These are phyloP conservation scores for Lolium perenne DNA, from an alignment of 176 grass and related monocot species.

Conservation along the genomic window DNA sequence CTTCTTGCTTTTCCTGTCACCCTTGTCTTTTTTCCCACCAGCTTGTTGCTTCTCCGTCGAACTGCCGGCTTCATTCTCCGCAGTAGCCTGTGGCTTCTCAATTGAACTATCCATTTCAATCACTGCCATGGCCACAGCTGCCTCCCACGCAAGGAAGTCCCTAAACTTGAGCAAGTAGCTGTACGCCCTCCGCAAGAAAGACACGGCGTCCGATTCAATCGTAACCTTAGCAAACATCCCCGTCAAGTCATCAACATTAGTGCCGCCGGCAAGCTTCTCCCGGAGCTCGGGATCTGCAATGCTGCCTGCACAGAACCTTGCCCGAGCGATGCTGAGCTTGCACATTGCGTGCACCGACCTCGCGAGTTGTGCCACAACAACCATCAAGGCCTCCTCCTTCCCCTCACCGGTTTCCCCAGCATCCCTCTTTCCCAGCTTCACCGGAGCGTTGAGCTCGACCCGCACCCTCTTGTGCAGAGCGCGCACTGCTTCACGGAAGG, in stretches of 20 bases:
- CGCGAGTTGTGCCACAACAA: constrained; percentile 58
- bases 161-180: constrained; percentile 76
- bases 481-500: constrained; percentile 80
- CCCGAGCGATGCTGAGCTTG: constrained; percentile 61
- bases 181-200: constrained; percentile 56
- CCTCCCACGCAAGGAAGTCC: constrained; percentile 86
- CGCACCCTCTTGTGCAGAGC: constrained; percentile 66
- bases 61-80: constrained; percentile 54
- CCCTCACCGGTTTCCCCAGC: constrained; percentile 47
- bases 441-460: constrained; percentile 78
- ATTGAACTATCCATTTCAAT: constrained; percentile 84
- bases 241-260: constrained; percentile 47
- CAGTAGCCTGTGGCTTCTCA: constrained; percentile 65
- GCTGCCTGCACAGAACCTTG: constrained; percentile 52
- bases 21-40: constrained; percentile 62
- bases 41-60: constrained; percentile 68
- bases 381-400: constrained; percentile 74
- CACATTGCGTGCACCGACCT: constrained; percentile 66
- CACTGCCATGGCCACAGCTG: constrained; percentile 68
- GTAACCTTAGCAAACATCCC: constrained; percentile 49
- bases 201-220: constrained; percentile 55
- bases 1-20: constrained; percentile 85
- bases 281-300: constrained; percentile 59
- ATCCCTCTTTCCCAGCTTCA: constrained; percentile 73
- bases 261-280: constrained; percentile 43